Base-by-base conservation (phyloP, 2,329 filamentous ascomycete species). In the Ambrosiella xylebori region DNA sequence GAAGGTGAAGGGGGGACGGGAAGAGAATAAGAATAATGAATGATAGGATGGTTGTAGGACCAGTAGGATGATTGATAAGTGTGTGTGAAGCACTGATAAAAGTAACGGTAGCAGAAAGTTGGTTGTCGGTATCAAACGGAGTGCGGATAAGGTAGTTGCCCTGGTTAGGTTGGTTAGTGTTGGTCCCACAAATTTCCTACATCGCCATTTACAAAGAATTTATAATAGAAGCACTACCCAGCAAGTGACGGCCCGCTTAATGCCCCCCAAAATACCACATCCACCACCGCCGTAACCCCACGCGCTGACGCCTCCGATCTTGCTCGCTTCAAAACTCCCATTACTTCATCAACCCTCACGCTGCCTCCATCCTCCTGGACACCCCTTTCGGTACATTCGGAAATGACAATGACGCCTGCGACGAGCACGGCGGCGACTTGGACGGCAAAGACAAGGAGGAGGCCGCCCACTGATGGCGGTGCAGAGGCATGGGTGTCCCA, bases 211-310 rank as follows among this genome's bases (percentile, higher is more conserved):
- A 7, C 44, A 41, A 27, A 27, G 27, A 47, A 47, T 11, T 47
- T 47, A 47, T 15, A 47, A 8, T 15, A 47, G 44, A 47, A 17
- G n/a, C n/a, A 47, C n/a, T 3, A 13, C n/a, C 44, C 44, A 47
- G 19, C 4, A 47, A 47, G n/a, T 17, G 13, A 13, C 44, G 13
- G 19, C 11, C 19, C 11, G n/a, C n/a, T 15, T 17, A 13, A n/a
- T 17, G 13, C 12, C 44, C 7, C 54, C 54, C 54, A 57, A 36
- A 57, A 57, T 35, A 57, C 27, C 12, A 38, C 17, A 38, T 57
- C 54, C 54, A 36, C 44, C 19, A 47, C 41, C 6, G 36, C 54
- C 27, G 54, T 45, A 3, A 57, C 54, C 11, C 54, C 41, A 37
- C 13, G 36, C 12, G 17, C n/a, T 2, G n/a, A 54, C 12, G 38